Percentiles rank a stretch among this genome's conserved stretches.
Conservation (phyloP, 2,329 filamentous ascomycete species). For the Raffaelea deltoideospora region DNA sequence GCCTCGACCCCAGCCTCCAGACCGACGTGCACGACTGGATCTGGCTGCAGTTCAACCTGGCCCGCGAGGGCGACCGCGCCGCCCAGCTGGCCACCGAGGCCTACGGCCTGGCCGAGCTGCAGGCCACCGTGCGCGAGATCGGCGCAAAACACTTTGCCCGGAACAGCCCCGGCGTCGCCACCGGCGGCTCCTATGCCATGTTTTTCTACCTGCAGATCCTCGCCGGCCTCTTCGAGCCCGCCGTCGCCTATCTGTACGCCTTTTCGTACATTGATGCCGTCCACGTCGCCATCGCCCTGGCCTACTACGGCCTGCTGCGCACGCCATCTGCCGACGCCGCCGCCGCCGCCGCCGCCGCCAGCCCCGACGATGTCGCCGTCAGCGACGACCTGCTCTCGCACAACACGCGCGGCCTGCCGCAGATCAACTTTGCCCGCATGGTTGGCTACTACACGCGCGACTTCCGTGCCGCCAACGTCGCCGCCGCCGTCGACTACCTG, state of each 20-base stretch:
- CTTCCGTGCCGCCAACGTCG: constrained; percentile 81
- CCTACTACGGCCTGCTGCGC: constrained; percentile 78
- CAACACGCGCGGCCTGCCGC: constrained; percentile 54
- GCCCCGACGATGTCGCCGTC: constrained; percentile 35
- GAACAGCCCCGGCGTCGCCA: constrained; percentile 55
- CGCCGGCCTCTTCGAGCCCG: constrained; percentile 86
- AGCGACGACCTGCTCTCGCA: constrained; percentile 54
- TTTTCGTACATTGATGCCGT: constrained; percentile 89
- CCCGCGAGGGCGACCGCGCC: constrained; percentile 47
- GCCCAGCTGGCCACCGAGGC: constrained; percentile 51
- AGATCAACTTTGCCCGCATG: constrained; percentile 90
- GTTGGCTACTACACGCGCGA: constrained; percentile 91
- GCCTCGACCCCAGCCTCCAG: constrained; percentile 45
- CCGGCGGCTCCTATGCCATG: constrained; percentile 68
- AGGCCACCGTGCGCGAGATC: constrained; percentile 72
- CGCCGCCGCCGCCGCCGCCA: constrained; percentile 38
- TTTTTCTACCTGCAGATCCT: constrained; percentile 89
- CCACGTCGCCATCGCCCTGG: constrained; percentile 81
- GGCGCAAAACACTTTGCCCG: constrained; percentile 84
- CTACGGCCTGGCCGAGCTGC: constrained; percentile 53
- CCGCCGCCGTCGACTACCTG: constrained; percentile 86
- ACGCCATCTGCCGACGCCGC: constrained; percentile 53
- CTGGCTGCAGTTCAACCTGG: constrained; percentile 58
- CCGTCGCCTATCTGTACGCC: constrained; percentile 76
- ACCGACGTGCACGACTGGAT: constrained; percentile 56